Conservation (phyloP, 495 filamentous ascomycete genomes). For the Penicillium cinerascens region DNA sequence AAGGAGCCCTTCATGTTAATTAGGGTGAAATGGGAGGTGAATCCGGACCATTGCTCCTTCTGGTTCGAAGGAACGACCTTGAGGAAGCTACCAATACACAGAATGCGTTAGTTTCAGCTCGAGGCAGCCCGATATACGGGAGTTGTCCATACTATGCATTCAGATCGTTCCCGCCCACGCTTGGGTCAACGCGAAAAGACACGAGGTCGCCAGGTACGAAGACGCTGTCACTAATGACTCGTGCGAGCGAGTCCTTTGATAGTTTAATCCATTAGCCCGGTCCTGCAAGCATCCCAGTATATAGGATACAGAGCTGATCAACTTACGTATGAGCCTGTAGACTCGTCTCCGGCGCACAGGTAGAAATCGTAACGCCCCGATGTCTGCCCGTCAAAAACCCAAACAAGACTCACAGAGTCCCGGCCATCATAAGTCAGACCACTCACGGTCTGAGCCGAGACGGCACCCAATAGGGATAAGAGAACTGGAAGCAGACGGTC, state of each 20-base stretch:
- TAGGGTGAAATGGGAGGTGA: constrained; percentile 64
- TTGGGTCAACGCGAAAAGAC: constrained; percentile 47
- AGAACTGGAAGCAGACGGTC: constrained; percentile 36
- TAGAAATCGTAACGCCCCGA: constrained; percentile 58
- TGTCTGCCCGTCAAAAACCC: constrained; percentile 27
- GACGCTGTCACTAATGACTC: constrained; percentile 32
- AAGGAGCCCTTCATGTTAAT: constrained; percentile 65
- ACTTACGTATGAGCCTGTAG: constrained; percentile 38
- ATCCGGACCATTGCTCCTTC: constrained; percentile 43
- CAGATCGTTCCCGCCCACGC: constrained; percentile 43
- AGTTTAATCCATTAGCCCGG: not conserved
- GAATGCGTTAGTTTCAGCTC: constrained; percentile 1
- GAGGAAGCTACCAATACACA: constrained; percentile 51
- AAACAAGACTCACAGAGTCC: constrained; percentile 39
- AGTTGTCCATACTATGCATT: constrained; percentile 59
- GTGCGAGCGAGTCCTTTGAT: constrained; percentile 41
- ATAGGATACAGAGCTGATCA: not conserved
- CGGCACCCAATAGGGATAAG: constrained; percentile 38
- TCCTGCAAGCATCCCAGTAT: not conserved
- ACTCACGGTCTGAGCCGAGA: constrained; percentile 54
- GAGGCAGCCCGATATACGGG: not conserved
- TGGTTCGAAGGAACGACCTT: constrained; percentile 55
- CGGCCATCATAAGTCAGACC: constrained; percentile 49
- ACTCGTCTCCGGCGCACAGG: constrained; percentile 63
- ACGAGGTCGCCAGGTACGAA: constrained; percentile 52